Base-by-base conservation (phyloP, 345 rosid genomes). In the Syzygium aqueum region DNA sequence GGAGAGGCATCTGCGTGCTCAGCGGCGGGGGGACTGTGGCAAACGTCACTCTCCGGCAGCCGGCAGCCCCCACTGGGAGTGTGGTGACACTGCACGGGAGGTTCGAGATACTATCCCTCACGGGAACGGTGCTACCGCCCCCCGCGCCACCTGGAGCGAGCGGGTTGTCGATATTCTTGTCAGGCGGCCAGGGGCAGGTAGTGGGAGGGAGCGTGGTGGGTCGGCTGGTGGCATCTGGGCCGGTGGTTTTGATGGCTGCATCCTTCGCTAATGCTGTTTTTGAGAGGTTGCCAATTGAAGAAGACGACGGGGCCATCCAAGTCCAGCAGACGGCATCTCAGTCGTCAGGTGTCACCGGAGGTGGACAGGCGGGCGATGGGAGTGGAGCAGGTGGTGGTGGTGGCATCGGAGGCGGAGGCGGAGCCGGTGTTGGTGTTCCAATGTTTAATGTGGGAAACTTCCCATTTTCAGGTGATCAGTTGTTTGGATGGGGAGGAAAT, bases 141-240 rank as follows among this genome's bases (percentile, higher is more conserved):
- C 97, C 98, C 0, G 98, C 97, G 10, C 98, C 98, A 6, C 97
- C 98, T 0, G 91, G 94, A 25, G 95, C 97, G 0, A 95, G 98
- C 11, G 97, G 98, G 37, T 63, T 95, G 89, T 93, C 97, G 8
- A 93, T 95, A 88, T 95, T 94, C 86, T 77, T 95, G 90, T 90
- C 98, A 0, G 98, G 98, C 5, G 97, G 93, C 77, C 96, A 94
- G 90, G 98, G 98, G 19, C 97, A 94, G 91, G 97, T 95, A 59
- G 94, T 95, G 6, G 98, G 98, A 49, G 98, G 98, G 88, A 91
- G 89, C 43, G 95, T 95, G 28, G 95, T 92, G 59, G 97, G 94
- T 9, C 95, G 94, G 1, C 90, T 95, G 63, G 19, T 94, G 56
- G 96, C 98, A 5, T 92, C 96, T 4, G 94, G 94, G 8, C 95